Base-by-base conservation (phyloP, 2,329 filamentous ascomycete genomes). In the Ampelomyces quisqualis region DNA sequence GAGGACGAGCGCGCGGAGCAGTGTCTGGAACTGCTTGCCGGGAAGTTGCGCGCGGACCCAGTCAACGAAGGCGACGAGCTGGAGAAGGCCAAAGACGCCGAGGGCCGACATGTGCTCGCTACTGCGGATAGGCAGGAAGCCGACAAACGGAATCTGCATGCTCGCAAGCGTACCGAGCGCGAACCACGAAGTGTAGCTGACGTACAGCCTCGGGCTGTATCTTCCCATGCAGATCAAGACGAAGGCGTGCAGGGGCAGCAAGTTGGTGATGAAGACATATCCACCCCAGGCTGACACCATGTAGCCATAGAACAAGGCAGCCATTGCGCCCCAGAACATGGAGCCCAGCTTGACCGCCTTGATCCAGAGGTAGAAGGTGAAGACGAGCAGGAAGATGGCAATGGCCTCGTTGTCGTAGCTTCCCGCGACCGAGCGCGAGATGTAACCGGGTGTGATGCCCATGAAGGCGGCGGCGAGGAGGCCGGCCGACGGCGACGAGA, bases 241-340 rank as follows among this genome's bases (percentile, higher is more conserved):
- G 59, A 98, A 90, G 6, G 88, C 84, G 71, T 98, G 93, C 55
- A 98, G 81, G 24, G 93, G 93, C 45, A 98, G 83, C 72, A 98
- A 75, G 69, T 95, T 96, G 47, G 94, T 98, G 66, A 98, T 98
- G 80, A 98, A 98, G 62, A 95, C 93, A 70, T 98, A 98, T 65
- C 93, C 93, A 78, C 93, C 93, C 93, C 93, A 98, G 13, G 94
- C 95, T 34, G 91, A 93, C 52, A 98, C 93, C 93, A 98, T 98
- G 82, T 98, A 98, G 64, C 93, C 93, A 72, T 98, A 98, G 74
- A 94, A 97, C 40, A 98, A 78, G 29, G 93, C 93, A 58, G 90
- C 93, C 49, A 96, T 77, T 24, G 88, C 90, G 58, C 90, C 91
- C 91, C 91, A 98, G 71, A 96, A 87, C 69, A 95, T 90, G 35